Evolutionary conservation across 495 filamentous ascomycete species (phyloP), one percentile per base, ranked within the genome.

Genomic region (Lepidopterella palustris): DNA sequence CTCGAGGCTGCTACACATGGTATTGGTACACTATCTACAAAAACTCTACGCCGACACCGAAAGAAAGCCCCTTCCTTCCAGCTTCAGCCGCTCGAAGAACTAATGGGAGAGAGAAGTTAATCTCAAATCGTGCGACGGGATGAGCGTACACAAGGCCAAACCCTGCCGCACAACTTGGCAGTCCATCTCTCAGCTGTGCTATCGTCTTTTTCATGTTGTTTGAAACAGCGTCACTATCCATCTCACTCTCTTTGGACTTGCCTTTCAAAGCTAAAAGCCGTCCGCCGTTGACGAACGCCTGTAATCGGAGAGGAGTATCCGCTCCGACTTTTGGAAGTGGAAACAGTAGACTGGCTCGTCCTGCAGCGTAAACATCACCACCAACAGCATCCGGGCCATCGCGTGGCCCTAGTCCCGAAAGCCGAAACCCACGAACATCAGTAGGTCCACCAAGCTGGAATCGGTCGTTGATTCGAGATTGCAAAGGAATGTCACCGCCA

Each of bases 381-480:
- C 93, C 93, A 4, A 96, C 83, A 3, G 90, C 82, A 73, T 97
- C 93, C 11, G 70, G 60, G 2, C 89, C 87, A 67, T 97, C 93
- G 61, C 83, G 87, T 4, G 92, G 90, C 11, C 93, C 93, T 13
- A 97, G 78, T 3, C 95, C 95, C 21, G 82, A 85, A 35, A 96
- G 80, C 27, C 88, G 86, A 80, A 97, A 98, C 4, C 92, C 93
- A 52, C 93, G 87, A 27, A 98, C 89, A 69, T 96, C 90, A 21
- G 90, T 95, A 0, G 93, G 92, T 0, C 95, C 93, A 47, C 93
- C 93, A 39, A 98, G 89, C 53, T 87, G 82, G 78, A 98, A 97
- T 28, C 93, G 90, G 72, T 98, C 93, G 72, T 92, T 96, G 63
- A 96, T 80, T 25, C 89, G 82, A 52, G 89, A 92, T 2, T 87